Conservation (phyloP, 2,329 filamentous ascomycete genomes). For the Plectosphaerella cucumerina region DNA sequence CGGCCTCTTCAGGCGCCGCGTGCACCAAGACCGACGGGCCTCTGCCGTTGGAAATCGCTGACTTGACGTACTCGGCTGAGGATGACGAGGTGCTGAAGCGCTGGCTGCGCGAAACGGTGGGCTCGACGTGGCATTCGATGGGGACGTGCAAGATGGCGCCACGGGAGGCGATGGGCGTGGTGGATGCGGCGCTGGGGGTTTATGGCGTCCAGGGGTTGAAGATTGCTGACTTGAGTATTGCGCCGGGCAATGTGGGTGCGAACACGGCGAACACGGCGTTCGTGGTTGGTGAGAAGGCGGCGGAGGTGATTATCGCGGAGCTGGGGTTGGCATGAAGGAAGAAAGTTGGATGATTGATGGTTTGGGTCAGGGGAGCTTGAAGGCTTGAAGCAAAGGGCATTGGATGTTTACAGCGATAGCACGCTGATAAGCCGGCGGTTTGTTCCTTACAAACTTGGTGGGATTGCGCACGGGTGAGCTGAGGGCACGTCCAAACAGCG, state of each 20-base stretch:
- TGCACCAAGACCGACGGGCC: conserved; percentile 18
- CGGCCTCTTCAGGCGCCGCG: conserved; percentile 31
- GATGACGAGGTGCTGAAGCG: conserved; percentile 44
- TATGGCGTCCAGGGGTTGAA: conserved; percentile 34
- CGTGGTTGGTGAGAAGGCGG: conserved; percentile 37
- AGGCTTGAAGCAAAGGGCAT: no score
- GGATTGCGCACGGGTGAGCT: no score
- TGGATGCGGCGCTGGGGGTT: conserved; percentile 33
- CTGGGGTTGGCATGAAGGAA: conserved; percentile 9
- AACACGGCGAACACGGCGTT: conserved; percentile 42
- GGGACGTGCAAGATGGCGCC: conserved; percentile 39
- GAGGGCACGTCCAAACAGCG: no score
- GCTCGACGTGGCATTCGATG: conserved; percentile 37
- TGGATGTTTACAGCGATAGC: no score
- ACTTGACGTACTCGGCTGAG: conserved; percentile 43
- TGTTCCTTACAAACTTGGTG: no score
- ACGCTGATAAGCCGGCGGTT: no score
- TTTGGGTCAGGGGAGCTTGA: no score
- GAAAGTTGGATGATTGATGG: no score
- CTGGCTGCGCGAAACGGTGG: conserved; percentile 30
- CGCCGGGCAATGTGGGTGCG: conserved; percentile 33
- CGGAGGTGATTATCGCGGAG: conserved; percentile 24
- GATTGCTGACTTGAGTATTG: conserved; percentile 29
- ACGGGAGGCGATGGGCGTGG: conserved; percentile 32
- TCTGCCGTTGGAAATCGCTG: conserved; percentile 19